Evolutionary conservation across 1,139 yeast species (phyloP).

Genomic region (Candida tropicalis): DNA sequence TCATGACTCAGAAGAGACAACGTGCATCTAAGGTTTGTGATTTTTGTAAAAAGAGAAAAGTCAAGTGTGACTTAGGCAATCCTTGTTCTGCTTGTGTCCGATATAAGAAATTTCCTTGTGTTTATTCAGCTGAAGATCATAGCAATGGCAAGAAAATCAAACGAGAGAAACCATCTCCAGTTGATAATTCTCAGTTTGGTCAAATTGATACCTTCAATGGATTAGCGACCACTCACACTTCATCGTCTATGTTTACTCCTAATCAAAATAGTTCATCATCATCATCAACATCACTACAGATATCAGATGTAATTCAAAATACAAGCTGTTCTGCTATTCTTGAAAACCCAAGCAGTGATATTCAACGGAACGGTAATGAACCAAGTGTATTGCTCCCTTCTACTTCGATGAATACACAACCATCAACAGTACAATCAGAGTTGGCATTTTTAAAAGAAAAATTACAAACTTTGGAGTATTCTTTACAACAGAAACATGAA

Average conservation of each 20-base stretch:
- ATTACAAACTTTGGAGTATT: conserved; percentile 16
- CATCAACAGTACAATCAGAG: conserved; percentile 20
- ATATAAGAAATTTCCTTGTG: conserved; percentile 32
- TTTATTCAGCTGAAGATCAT: conserved; percentile 17
- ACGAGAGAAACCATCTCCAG: not conserved
- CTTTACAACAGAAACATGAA: conserved; percentile 7
- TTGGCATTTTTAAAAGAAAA: conserved; percentile 21
- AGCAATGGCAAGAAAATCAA: conserved; percentile 6
- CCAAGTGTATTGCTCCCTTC: not conserved
- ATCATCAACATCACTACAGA: not conserved
- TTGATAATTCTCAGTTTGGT: not conserved
- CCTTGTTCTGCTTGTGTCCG: conserved; percentile 47
- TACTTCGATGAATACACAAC: not conserved
- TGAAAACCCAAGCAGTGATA: not conserved
- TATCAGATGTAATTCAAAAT: not conserved
- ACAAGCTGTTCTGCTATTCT: not conserved
- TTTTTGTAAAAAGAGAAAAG: conserved; percentile 44
- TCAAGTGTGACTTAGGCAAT: conserved; percentile 43
- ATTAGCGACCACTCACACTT: not conserved
- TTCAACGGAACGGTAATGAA: not conserved
- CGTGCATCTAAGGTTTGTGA: conserved; percentile 42
- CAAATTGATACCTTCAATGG: not conserved
- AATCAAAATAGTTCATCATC: not conserved
- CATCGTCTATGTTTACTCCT: not conserved
- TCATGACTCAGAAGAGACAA: conserved; percentile 28